phyloP scores from a whole-genome alignment of 75 land plant genomes.

The Azolla pinnata region DNA sequence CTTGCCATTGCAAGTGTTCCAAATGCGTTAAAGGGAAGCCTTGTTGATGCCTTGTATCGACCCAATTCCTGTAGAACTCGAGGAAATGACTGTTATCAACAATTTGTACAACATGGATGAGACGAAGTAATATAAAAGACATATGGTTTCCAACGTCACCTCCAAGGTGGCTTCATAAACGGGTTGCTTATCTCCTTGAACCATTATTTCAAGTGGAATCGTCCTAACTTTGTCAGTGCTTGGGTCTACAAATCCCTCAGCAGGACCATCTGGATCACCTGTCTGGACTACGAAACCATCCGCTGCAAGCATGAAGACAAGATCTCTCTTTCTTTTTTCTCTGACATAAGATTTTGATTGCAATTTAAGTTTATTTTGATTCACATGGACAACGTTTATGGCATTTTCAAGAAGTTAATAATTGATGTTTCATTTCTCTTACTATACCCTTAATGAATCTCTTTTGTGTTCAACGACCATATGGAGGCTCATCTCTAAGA shows the following conservation, averaged over 20 bases:
- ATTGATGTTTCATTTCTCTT: too few species aligned
- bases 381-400: too few species aligned
- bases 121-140: not conserved
- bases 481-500: too few species aligned
- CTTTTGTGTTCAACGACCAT: too few species aligned
- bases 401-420: too few species aligned
- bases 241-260: constrained; percentile 97
- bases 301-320: too few species aligned
- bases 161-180: constrained; percentile 92
- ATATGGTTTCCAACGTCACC: constrained; percentile 27
- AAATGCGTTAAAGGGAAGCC: constrained; percentile 96
- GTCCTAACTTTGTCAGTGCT: constrained; percentile 75
- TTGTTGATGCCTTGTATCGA: constrained; percentile 79
- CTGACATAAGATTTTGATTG: too few species aligned
- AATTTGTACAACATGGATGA: not conserved
- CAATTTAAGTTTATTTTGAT: too few species aligned
- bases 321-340: too few species aligned
- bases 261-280: constrained; percentile 97
- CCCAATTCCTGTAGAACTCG: constrained; percentile 69
- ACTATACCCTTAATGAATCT: too few species aligned
- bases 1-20: constrained; percentile 99
- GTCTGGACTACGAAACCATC: constrained; percentile 99
- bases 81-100: not conserved
- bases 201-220: constrained; percentile 93
- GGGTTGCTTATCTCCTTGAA: constrained; percentile 79